These are phyloP conservation scores for Pythium sp. DNA, from an alignment of 352 stramenopile species.

Conservation along the genomic window DNA sequence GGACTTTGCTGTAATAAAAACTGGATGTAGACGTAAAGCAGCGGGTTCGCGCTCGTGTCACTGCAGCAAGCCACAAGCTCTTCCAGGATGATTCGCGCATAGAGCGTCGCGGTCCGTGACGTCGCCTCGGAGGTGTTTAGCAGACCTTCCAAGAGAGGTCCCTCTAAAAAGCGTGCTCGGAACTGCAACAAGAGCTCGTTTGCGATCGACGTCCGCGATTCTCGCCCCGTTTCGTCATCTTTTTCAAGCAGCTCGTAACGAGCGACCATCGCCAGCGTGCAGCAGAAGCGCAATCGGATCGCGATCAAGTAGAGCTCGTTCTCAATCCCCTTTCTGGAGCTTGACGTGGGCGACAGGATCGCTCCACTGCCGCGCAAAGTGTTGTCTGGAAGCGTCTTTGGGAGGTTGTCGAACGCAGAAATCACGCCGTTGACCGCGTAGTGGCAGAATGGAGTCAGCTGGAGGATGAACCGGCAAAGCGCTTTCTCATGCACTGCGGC, in stretches of 20 bases:
- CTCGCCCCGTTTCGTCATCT: constrained; percentile 37
- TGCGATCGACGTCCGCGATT: constrained; percentile 60
- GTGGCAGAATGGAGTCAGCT: constrained; percentile 85
- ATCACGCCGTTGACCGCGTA: constrained; percentile 86
- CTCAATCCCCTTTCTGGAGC: constrained; percentile 31
- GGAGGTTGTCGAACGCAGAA: constrained; percentile 72
- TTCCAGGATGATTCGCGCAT: constrained; percentile 77
- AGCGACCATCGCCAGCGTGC: constrained; percentile 78
- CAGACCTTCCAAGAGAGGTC: constrained; percentile 60
- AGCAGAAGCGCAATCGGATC: constrained; percentile 78
- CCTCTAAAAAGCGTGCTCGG: constrained; percentile 63
- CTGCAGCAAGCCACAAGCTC: constrained; percentile 69
- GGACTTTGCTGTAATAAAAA: constrained; percentile 59
- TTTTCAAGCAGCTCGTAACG: constrained; percentile 59
- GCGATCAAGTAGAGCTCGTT: constrained; percentile 57
- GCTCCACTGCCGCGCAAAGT: constrained; percentile 1
- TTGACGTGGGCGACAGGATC: constrained; percentile 16
- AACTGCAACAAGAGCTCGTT: constrained; percentile 76
- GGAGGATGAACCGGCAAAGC: constrained; percentile 79
- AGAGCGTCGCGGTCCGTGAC: constrained; percentile 63
- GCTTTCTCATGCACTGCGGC: constrained; percentile 70
- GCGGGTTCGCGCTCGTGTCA: constrained; percentile 66
- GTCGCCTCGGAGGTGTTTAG: constrained; percentile 70
- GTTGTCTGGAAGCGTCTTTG: constrained; percentile 53
- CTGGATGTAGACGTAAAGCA: constrained; percentile 75